Evolutionary conservation across 495 filamentous ascomycete species (phyloP).

Genomic region (Aspergillus diversus): DNA sequence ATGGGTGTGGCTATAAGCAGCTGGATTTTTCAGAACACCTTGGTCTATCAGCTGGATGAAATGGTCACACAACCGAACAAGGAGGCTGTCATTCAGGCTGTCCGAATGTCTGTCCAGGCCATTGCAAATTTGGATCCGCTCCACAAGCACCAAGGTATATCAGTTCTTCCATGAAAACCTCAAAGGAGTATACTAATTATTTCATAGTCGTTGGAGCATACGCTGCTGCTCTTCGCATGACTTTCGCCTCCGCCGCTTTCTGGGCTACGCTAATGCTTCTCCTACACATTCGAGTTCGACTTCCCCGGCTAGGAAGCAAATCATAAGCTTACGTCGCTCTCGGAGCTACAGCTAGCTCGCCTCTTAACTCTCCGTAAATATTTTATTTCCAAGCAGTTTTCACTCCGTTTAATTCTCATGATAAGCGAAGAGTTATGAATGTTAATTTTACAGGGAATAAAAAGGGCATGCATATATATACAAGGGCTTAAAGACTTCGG

Average conservation of each 20-base stretch:
- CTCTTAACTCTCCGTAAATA: too few relatives aligned
- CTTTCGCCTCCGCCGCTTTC: constrained; percentile 55
- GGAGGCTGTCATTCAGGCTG: constrained; percentile 51
- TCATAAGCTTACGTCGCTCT: not conserved
- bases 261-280: constrained; percentile 53
- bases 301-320: constrained; percentile 58
- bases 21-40: constrained; percentile 74
- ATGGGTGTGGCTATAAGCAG: constrained; percentile 73
- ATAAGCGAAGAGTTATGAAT: too few relatives aligned
- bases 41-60: constrained; percentile 59
- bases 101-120: constrained; percentile 57
- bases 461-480: too few relatives aligned
- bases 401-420: too few relatives aligned
- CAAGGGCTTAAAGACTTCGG: too few relatives aligned
- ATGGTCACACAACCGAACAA: constrained; percentile 60
- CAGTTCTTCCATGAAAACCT: not conserved
- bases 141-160: constrained; percentile 56
- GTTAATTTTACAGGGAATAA: too few relatives aligned
- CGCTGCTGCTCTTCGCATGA: constrained; percentile 57
- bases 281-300: constrained; percentile 52
- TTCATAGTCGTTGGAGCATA: constrained; percentile 62
- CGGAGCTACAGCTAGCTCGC: not conserved
- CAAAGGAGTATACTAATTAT: constrained; percentile 26
- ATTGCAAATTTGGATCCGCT: constrained; percentile 51
- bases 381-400: too few relatives aligned